Evolutionary conservation across 495 filamentous ascomycete species (phyloP), one percentile per base, ranked within the genome.

Genomic region (Venustampulla echinocandica): DNA sequence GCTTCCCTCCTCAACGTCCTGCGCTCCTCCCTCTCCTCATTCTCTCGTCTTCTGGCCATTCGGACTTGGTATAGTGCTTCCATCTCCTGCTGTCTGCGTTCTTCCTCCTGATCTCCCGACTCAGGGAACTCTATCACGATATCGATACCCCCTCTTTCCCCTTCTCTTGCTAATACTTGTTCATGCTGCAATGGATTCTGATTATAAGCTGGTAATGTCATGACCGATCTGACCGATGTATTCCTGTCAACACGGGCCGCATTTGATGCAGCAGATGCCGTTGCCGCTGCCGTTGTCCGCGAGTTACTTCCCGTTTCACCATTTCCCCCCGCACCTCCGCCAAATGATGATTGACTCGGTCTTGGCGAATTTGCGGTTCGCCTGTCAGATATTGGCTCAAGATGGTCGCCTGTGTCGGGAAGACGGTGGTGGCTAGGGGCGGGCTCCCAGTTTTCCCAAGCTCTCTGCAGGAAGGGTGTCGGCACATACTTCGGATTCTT

Each of bases 131-230:
- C 92, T 22, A 97, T 68, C 2, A 98, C 90, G 25, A 85, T 75
- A 55, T 98, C 92, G 53, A 98, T 90, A 2, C 92, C 92, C 34
- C 69, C 90, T 20, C 92, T 76, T 60, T 98, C 92, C 24, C 92
- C 92, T 63, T 93, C 92, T 0, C 92, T 77, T 11, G 79, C 92
- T 32, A 97, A 74, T n/a, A 95, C 77, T 52, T 81, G 83, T 60
- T 98, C 92, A 42, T 73, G 80, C 15, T 84, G 79, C 27, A 77
- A 72, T 3, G 86, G 79, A 30, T 78, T 77, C 7, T 55, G 68
- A 2, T 68, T 64, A 64, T 98, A 98, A 3, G 82, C 72, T 0
- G 92, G 92, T 4, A 98, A 67, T 0, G 92, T 96, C 72, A 95
- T 93, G 38, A 97, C 80, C 4, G 87, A 93, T 50, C 92, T 81